Evolutionary conservation across 176 grass and related monocot genomes (phyloP).

Genomic region (Saccharum officinarum): DNA sequence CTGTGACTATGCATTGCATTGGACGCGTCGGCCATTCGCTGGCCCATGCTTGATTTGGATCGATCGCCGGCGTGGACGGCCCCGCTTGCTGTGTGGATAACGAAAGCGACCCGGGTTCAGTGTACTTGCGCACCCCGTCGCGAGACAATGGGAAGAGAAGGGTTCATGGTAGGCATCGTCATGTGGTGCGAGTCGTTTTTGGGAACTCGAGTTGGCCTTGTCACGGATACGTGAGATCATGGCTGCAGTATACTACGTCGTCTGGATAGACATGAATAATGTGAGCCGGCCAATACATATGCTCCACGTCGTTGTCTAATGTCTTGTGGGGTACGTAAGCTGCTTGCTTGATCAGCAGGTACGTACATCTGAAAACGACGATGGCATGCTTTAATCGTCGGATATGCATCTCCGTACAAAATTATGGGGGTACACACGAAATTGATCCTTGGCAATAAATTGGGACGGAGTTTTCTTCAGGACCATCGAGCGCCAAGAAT

Average conservation of each 20-base stretch:
- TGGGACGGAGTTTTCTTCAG: too few relatives aligned
- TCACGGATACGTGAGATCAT: background rate
- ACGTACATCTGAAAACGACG: too few relatives aligned
- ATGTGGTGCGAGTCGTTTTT: background rate
- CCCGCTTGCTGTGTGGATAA: background rate
- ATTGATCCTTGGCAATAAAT: too few relatives aligned
- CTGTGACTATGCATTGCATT: conserved; percentile 1
- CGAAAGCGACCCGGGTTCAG: conserved; percentile 18
- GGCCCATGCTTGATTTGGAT: conserved; percentile 29
- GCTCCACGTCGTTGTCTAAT: too few relatives aligned
- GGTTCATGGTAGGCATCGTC: background rate
- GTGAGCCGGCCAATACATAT: background rate
- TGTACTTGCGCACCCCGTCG: conserved; percentile 16
- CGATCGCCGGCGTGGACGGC: background rate
- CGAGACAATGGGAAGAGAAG: background rate
- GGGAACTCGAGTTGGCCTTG: background rate
- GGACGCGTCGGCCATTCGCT: background rate
- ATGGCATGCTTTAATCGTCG: too few relatives aligned
- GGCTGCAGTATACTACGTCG: background rate
- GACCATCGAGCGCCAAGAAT: too few relatives aligned
- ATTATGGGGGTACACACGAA: too few relatives aligned
- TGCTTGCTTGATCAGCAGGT: too few relatives aligned
- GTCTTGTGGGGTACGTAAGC: too few relatives aligned
- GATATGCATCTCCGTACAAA: too few relatives aligned
- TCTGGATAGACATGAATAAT: background rate